Evolutionary conservation across 208 protist genomes (phyloP), one percentile per base, ranked within the genome.

Genomic region (Acanthamoeba royreba): DNA sequence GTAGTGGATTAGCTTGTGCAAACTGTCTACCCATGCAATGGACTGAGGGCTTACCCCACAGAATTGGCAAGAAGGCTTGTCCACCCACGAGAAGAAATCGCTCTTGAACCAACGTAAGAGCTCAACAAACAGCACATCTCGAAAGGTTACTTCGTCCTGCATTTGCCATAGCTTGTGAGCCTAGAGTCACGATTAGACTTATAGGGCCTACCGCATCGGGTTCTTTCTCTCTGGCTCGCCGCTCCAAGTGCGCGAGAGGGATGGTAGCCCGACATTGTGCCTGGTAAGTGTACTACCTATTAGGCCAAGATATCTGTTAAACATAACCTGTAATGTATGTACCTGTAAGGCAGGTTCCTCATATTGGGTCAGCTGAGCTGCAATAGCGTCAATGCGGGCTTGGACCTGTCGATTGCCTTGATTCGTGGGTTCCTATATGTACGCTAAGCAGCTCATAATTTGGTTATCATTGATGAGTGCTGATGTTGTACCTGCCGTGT

Each of bases 71-170:
- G 72, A 31, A 13, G 95, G 92, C 35, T 31, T 19, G 52, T 97
- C 77, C 0, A 96, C 94, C 96, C 96, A 97, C 33, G 77, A 52
- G 55, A 97, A 97, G 55, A 97, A 97, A 28, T 94, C 55, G 15
- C 49, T 45, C 66, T 97, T 97, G 72, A 94, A 97, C 96, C 96
- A 97, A 0, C 58, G 25, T 1, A 97, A 49, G 58, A 97, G 66
- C 63, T 97, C 55, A 3, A 42, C 22, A 17, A 95, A 46, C 38
- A 95, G 35, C 81, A 49, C 55, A 25, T 95, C 94, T 35, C 69
- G 72, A 9, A 11, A n/a, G 55, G 55, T 31, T 31, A 55, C 13
- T 19, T 55, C 49, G 49, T 55, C 49, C 49, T 55, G 40, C 40
- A 85, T 15, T 61, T 47, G 19, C 4, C 22, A 53, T 25, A n/a